phyloP scores from a whole-genome alignment of 805 yeast genomes.

The Wickerhamiella vanderwaltii region DNA sequence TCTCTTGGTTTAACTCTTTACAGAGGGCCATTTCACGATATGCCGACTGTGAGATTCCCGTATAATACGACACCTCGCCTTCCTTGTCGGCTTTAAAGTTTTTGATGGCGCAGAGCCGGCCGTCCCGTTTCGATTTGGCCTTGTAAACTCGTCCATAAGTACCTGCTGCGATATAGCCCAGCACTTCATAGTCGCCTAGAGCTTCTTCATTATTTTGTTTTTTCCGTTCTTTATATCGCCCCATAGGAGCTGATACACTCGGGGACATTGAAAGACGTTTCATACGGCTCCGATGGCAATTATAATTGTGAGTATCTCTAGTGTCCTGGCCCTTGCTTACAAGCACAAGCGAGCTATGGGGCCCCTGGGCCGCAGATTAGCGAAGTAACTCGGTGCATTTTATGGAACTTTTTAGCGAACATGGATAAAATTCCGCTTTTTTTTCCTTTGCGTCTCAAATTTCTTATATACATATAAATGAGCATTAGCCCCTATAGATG shows the following conservation, averaged over 20 bases:
- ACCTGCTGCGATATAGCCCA: slow-evolving; percentile 97
- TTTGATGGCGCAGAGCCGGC: slow-evolving; percentile 65
- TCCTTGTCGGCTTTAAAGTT: slow-evolving; percentile 92
- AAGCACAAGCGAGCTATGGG: too few species aligned
- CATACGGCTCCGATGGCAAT: too few species aligned
- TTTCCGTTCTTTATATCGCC: slow-evolving; percentile 43
- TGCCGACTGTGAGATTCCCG: slow-evolving; percentile 93
- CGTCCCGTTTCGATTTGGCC: slow-evolving; percentile 43
- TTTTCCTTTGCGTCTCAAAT: too few species aligned
- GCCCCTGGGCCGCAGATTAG: too few species aligned
- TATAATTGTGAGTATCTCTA: too few species aligned
- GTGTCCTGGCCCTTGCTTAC: too few species aligned
- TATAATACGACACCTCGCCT: slow-evolving; percentile 76
- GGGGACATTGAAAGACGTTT: slow-evolving; percentile 1
- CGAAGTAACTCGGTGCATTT: too few species aligned
- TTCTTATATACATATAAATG: too few species aligned
- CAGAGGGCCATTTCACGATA: slow-evolving; percentile 93
- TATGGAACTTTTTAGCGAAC: too few species aligned
- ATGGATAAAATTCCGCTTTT: too few species aligned
- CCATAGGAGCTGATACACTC: slow-evolving; percentile 27
- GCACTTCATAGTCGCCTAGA: slow-evolving; percentile 68
- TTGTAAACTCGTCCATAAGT: slow-evolving; percentile 94
- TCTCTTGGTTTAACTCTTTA: slow-evolving; percentile 68
- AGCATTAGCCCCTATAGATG: too few species aligned
- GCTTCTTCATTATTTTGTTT: slow-evolving; percentile 62